A percentile compares a stretch with the other conserved stretches of the same genome.
Evolutionary conservation across 176 grass and related monocot species (phyloP).

Genomic region (Sorghum bicolor): Sorghum_bicolor_NCBIv3 NC_012871.2:71396501-71397000

Average conservation of each 20-base stretch:
- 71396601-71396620: conserved; percentile 21
- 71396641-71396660: background rate
- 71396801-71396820: too few relatives aligned
- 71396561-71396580: background rate
- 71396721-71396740: background rate
- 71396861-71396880: too few relatives aligned
- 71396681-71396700: conserved; percentile 60
- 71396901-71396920: too few relatives aligned
- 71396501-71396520: background rate
- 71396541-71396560: background rate
- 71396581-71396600: background rate
- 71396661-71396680: conserved; percentile 51
- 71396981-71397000: too few relatives aligned
- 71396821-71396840: too few relatives aligned
- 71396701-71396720: background rate
- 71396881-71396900: too few relatives aligned
- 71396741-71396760: background rate
- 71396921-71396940: too few relatives aligned
- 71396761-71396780: background rate
- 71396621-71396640: background rate
- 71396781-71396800: background rate
- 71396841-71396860: too few relatives aligned
- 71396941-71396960: too few relatives aligned
- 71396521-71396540: background rate
- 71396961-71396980: too few relatives aligned